These are phyloP conservation scores for Chaetomium fimeti DNA, from an alignment of 495 filamentous ascomycete genomes.

Conservation along the genomic window DNA sequence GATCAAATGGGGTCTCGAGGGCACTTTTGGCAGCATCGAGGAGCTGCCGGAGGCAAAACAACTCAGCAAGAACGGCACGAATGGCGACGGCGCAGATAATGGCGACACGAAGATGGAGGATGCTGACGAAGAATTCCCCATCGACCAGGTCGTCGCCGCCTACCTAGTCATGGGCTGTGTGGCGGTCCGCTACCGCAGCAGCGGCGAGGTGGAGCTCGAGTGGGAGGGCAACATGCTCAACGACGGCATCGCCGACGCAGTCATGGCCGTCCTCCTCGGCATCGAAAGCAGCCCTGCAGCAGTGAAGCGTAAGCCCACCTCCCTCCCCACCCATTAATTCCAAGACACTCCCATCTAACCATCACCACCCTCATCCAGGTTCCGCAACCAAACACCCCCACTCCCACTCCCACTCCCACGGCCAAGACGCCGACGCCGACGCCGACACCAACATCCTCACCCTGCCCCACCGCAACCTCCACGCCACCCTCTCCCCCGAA, in stretches of 20 bases:
- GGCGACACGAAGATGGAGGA: constrained; percentile 51
- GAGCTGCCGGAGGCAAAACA: constrained; percentile 54
- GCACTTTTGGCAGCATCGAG: constrained; percentile 85
- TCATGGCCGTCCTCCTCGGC: constrained; percentile 83
- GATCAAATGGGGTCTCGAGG: constrained; percentile 90
- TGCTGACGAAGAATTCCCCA: constrained; percentile 57
- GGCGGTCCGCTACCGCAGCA: constrained; percentile 63
- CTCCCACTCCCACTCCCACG: constrained; percentile 59
- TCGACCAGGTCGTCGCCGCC: constrained; percentile 47
- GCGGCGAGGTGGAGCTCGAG: constrained; percentile 81
- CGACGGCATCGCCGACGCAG: constrained; percentile 93
- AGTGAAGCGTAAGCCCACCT: constrained; percentile 70
- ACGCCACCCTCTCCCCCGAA: constrained; percentile 64
- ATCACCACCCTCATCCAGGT: constrained; percentile 32
- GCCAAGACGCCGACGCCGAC: constrained; percentile 26
- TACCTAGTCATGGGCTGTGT: constrained; percentile 92
- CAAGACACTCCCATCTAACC: constrained; percentile 18
- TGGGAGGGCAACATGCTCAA: constrained; percentile 99
- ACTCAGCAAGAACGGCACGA: constrained; percentile 34
- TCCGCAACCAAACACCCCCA: constrained; percentile 56
- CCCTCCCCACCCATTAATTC: not conserved
- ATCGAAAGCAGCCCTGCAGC: constrained; percentile 92
- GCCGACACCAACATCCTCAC: constrained; percentile 27
- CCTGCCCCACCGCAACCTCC: constrained; percentile 60
- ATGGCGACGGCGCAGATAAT: constrained; percentile 46